These are phyloP conservation scores for Myriosclerotinia scirpicola DNA, from an alignment of 2,329 filamentous ascomycete genomes.

Conservation along the genomic window DNA sequence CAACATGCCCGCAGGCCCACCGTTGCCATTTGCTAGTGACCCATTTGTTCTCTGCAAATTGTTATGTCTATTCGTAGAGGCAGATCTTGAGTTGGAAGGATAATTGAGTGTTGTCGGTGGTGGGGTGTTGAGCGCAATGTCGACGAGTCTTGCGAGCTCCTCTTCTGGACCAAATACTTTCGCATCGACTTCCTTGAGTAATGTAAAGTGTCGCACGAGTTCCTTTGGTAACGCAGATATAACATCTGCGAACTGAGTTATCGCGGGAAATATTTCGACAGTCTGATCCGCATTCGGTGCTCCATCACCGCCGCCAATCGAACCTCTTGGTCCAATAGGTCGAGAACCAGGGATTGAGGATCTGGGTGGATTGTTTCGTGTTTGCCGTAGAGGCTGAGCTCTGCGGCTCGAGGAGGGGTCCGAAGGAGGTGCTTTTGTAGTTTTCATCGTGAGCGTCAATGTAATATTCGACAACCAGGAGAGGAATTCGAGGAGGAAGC, in stretches of 20 bases:
- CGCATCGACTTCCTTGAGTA: slow-evolving; percentile 96
- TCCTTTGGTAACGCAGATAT: slow-evolving; percentile 92
- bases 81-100: slow-evolving; percentile 34
- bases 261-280: slow-evolving; percentile 66
- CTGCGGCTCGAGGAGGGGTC: slow-evolving; percentile 51
- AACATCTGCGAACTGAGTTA: slow-evolving; percentile 81
- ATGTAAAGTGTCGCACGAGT: slow-evolving; percentile 90
- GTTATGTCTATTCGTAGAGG: slow-evolving; percentile 35
- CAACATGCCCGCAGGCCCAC: slow-evolving; percentile 32
- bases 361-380: slow-evolving; percentile 63
- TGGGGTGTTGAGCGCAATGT: slow-evolving; percentile 57
- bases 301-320: slow-evolving; percentile 45
- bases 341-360: slow-evolving; percentile 51
- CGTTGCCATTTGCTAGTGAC: slow-evolving; percentile 37
- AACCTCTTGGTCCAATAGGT: slow-evolving; percentile 45
- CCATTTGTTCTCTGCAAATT: slow-evolving; percentile 35
- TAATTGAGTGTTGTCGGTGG: slow-evolving; percentile 43
- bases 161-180: slow-evolving; percentile 91
- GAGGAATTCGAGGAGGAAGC: slow-evolving; percentile 27
- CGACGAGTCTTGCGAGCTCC: slow-evolving; percentile 72
- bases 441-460: slow-evolving; percentile 39
- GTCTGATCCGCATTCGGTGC: slow-evolving; percentile 47
- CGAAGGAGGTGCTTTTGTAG: slow-evolving; percentile 36
- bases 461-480: slow-evolving; percentile 25
- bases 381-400: slow-evolving; percentile 64